phyloP scores from a whole-genome alignment of 768 basidiomycete species.

The Astraeus odoratus region DNA sequence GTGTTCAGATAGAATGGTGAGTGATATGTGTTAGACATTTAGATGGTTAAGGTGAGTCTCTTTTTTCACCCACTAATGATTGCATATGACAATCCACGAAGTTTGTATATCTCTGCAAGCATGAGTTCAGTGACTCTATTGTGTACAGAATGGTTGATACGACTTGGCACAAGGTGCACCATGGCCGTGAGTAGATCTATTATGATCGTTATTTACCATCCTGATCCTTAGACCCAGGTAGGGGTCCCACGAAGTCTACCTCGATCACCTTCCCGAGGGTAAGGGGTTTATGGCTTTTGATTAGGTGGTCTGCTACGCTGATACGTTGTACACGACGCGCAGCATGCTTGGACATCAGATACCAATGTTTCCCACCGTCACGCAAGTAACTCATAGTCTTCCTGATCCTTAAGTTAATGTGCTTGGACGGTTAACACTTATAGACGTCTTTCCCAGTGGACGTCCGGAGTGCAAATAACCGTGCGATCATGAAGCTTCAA shows the following conservation, averaged over 20 bases:
- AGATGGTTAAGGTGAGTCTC: constrained; percentile 24
- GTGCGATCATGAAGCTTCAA: constrained; percentile 1
- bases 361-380: constrained; percentile 36
- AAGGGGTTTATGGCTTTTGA: constrained; percentile 21
- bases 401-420: constrained; percentile 29
- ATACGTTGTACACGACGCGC: constrained; percentile 16
- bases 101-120: constrained; percentile 18
- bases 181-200: constrained; percentile 19
- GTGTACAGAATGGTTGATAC: not conserved
- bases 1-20: constrained; percentile 30
- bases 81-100: constrained; percentile 22
- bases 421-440: constrained; percentile 31
- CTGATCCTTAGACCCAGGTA: constrained; percentile 10
- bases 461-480: constrained; percentile 22
- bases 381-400: constrained; percentile 33
- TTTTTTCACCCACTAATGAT: constrained; percentile 24
- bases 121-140: constrained; percentile 9
- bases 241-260: constrained; percentile 33
- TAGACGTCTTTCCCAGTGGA: constrained; percentile 5
- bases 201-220: constrained; percentile 17
- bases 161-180: constrained; percentile 19
- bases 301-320: constrained; percentile 15
- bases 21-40: constrained; percentile 12
- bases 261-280: constrained; percentile 32
- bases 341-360: constrained; percentile 20